phyloP scores from a whole-genome alignment of 495 filamentous ascomycete species.

The Parathielavia appendiculata region DNA sequence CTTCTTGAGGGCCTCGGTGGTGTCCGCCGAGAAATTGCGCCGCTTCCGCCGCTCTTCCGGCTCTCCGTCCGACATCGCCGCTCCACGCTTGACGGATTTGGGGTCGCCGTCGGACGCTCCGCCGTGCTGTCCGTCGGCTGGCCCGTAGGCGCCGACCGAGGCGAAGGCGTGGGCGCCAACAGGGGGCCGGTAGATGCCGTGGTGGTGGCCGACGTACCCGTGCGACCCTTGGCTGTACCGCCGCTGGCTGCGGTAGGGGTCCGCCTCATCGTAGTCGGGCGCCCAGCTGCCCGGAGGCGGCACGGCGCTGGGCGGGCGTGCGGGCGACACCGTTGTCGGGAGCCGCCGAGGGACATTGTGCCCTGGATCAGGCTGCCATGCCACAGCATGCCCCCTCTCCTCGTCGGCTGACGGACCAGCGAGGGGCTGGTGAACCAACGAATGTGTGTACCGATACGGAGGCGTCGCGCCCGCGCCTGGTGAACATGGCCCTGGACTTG shows the following conservation, averaged over 20 bases:
- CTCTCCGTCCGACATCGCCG: not conserved
- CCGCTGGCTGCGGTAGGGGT: not conserved
- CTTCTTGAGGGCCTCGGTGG: not conserved
- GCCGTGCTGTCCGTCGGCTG: too few species aligned
- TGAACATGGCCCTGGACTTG: not conserved
- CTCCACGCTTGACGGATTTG: too few species aligned
- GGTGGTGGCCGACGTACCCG: not conserved
- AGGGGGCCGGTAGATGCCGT: not conserved
- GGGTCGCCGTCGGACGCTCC: too few species aligned
- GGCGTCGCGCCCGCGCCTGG: not conserved
- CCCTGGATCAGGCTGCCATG: not conserved
- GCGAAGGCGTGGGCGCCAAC: too few species aligned
- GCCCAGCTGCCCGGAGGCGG: not conserved
- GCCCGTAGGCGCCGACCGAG: too few species aligned
- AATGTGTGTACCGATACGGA: not conserved
- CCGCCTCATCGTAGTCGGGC: not conserved
- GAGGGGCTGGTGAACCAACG: not conserved
- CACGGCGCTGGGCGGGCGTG: not conserved
- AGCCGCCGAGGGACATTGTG: not conserved
- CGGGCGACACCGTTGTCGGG: not conserved
- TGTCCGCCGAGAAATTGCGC: not conserved
- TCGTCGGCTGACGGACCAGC: not conserved
- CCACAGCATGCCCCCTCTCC: not conserved
- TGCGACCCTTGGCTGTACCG: not conserved
- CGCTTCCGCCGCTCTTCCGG: not conserved